These are phyloP conservation scores for Dryas integrifolia DNA, from an alignment of 331 rosid species.

Conservation along the genomic window DNA sequence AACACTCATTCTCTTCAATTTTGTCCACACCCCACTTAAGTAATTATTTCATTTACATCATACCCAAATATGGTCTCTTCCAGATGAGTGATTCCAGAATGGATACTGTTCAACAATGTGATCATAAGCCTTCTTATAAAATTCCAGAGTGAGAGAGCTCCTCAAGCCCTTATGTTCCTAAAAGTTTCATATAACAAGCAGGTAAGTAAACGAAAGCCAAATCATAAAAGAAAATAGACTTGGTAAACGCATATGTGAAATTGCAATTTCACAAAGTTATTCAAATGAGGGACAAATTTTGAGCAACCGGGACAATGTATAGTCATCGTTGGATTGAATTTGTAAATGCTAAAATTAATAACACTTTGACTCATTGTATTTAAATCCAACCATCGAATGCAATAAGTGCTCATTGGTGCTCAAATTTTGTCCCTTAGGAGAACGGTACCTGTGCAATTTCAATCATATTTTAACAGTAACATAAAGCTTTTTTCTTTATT, in stretches of 20 bases:
- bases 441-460: not conserved
- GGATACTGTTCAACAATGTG: slow-evolving; percentile 72
- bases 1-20: slow-evolving; percentile 20
- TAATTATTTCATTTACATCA: slow-evolving; percentile 21
- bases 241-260: not conserved
- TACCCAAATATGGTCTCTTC: slow-evolving; percentile 98
- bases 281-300: not conserved
- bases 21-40: slow-evolving; percentile 16
- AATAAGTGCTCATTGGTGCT: too few relatives aligned
- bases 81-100: slow-evolving; percentile 85
- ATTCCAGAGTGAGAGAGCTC: slow-evolving; percentile 84
- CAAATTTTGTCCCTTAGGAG: too few relatives aligned
- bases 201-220: not conserved
- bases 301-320: not conserved
- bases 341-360: too few relatives aligned
- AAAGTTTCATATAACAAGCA: slow-evolving; percentile 23
- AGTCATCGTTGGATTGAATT: not conserved
- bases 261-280: not conserved
- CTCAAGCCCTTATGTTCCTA: slow-evolving; percentile 90
- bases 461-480: not conserved
- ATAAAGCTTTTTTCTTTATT: not conserved
- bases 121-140: slow-evolving; percentile 61
- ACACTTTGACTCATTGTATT: too few relatives aligned
- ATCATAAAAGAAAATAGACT: not conserved
- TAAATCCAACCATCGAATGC: too few relatives aligned